Evolutionary conservation across 148 eudicot species (phyloP).

Genomic region (Silene latifolia): DNA sequence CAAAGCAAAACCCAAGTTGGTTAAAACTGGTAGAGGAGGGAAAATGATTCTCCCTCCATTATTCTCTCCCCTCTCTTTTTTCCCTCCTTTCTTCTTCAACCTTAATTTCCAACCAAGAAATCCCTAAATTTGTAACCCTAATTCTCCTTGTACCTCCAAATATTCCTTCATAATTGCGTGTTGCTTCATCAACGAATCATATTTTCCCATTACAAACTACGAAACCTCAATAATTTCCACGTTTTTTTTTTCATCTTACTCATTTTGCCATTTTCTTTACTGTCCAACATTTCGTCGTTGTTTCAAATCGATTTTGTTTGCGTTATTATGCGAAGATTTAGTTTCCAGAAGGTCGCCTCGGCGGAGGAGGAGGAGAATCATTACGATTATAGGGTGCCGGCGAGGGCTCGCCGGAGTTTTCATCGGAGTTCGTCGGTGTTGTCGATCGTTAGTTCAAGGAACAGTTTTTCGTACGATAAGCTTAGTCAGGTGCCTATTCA

Average conservation of each 20-base stretch:
- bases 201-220: not conserved
- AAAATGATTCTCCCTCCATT: not conserved
- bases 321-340: constrained; percentile 27
- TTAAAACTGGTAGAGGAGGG: not conserved
- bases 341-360: constrained; percentile 14
- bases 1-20: not conserved
- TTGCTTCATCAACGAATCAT: not conserved
- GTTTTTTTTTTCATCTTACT: not conserved
- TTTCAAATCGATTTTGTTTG: not conserved
- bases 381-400: constrained; percentile 27
- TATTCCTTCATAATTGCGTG: not conserved
- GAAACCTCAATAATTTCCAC: not conserved
- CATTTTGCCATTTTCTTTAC: not conserved
- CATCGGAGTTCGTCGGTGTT: constrained; percentile 27
- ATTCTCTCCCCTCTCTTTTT: not conserved
- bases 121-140: not conserved
- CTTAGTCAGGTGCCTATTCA: constrained; percentile 47
- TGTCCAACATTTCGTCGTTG: not conserved
- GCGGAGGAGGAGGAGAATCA: constrained; percentile 14
- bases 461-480: constrained; percentile 51
- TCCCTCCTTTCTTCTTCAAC: not conserved
- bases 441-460: constrained; percentile 32
- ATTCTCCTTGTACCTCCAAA: not conserved
- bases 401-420: constrained; percentile 28
- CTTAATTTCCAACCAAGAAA: not conserved